Percentiles rank a stretch among this genome's conserved stretches.
These are phyloP conservation scores for Paulownia fortunei DNA, from an alignment of 257 asterid genomes.

Conservation along the genomic window DNA sequence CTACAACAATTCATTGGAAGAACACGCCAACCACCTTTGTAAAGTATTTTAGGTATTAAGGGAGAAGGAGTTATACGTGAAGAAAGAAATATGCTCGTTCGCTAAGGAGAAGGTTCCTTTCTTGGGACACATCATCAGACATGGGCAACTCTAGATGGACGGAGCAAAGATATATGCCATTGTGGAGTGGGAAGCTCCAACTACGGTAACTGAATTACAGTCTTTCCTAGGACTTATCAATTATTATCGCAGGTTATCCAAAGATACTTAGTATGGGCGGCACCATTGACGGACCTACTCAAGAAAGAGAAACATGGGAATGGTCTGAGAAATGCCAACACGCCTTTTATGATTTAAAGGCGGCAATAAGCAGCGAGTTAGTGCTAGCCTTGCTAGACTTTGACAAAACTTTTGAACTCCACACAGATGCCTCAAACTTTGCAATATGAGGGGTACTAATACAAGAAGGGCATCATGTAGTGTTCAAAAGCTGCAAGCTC, in stretches of 20 bases:
- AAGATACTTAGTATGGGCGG: background rate
- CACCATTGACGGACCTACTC: background rate
- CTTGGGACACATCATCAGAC: background rate
- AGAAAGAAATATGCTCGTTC: background rate
- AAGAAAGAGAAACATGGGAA: background rate
- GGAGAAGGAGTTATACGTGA: background rate
- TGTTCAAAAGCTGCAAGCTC: too few relatives aligned
- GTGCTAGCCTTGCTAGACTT: too few relatives aligned
- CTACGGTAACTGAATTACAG: background rate
- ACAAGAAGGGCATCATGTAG: too few relatives aligned
- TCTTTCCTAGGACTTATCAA: background rate
- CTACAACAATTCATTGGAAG: too few relatives aligned
- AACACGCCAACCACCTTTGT: too few relatives aligned
- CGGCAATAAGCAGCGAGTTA: too few relatives aligned
- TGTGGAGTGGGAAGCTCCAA: background rate
- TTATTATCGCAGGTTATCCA: background rate
- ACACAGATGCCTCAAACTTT: too few relatives aligned
- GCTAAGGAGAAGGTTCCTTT: background rate
- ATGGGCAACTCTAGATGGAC: background rate
- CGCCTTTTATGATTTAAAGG: background rate
- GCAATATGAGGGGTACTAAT: too few relatives aligned
- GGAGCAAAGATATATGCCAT: background rate
- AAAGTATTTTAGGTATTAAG: too few relatives aligned
- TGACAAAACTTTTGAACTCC: too few relatives aligned
- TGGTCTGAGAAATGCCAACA: background rate